Conservation (phyloP, 176 grass and related monocot species). For the Poa pratensis region DNA sequence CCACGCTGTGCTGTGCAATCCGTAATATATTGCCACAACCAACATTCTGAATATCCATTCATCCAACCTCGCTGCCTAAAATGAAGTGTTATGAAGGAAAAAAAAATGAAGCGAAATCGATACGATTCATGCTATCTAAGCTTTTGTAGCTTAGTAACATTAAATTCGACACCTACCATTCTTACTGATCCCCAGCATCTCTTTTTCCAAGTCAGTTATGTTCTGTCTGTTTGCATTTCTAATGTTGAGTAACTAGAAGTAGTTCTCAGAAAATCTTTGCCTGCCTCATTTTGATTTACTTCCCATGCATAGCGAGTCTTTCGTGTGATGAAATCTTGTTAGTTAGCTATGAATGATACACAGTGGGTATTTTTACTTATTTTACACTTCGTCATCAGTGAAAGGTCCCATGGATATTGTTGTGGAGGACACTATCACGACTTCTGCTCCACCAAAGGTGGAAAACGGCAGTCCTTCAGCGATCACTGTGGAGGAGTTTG, state of each 20-base stretch:
- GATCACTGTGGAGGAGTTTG: slow-evolving; percentile 58
- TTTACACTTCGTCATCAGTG: slow-evolving; percentile 13
- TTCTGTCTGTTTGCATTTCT: not conserved
- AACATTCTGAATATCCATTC: not conserved
- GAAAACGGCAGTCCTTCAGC: slow-evolving; percentile 50
- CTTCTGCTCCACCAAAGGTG: slow-evolving; percentile 40
- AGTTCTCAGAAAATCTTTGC: too few relatives aligned
- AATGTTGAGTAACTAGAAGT: not conserved
- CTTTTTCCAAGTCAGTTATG: too few relatives aligned
- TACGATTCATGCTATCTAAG: not conserved
- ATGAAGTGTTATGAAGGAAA: too few relatives aligned
- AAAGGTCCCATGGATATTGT: slow-evolving; percentile 42
- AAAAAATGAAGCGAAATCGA: too few relatives aligned
- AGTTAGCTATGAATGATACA: not conserved
- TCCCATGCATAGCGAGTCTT: not conserved
- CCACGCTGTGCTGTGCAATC: not conserved
- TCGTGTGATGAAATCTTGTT: not conserved
- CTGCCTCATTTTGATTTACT: not conserved
- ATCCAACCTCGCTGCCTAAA: too few relatives aligned
- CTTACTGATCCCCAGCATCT: not conserved
- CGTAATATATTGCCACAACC: not conserved
- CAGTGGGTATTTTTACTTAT: slow-evolving; percentile 13
- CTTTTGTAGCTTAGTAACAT: not conserved
- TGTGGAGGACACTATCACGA: slow-evolving; percentile 20
- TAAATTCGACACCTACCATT: not conserved